Evolutionary conservation across 169 alveolate species (phyloP).

Genomic region (Eimeria tenella): DNA sequence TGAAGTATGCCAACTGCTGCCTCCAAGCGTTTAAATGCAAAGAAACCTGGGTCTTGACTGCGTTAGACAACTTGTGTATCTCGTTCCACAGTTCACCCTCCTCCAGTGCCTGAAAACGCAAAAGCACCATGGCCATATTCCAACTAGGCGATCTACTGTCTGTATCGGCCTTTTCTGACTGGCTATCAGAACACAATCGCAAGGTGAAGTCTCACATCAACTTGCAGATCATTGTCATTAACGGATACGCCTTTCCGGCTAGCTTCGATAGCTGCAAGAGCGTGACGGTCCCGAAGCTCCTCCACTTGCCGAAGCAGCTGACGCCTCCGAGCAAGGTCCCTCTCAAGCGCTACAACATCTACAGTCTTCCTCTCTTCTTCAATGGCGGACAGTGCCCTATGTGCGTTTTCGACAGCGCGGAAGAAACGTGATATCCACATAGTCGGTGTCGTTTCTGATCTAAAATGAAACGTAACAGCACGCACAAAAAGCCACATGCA

Average conservation of each 20-base stretch:
- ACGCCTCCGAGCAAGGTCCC: slow-evolving; percentile 50
- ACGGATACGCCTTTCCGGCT: not conserved
- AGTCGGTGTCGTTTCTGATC: slow-evolving; percentile 43
- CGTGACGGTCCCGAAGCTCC: slow-evolving; percentile 37
- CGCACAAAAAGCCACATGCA: not conserved
- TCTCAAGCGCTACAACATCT: slow-evolving; percentile 20
- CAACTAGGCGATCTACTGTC: too few relatives aligned
- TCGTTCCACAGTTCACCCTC: slow-evolving; percentile 54
- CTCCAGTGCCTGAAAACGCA: slow-evolving; percentile 9
- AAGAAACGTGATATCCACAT: slow-evolving; percentile 70
- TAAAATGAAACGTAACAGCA: not conserved
- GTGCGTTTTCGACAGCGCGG: slow-evolving; percentile 54
- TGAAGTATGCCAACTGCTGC: slow-evolving; percentile 60
- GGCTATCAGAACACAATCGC: not conserved
- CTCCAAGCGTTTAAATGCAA: slow-evolving; percentile 57
- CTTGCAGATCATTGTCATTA: not conserved
- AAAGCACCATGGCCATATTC: not conserved
- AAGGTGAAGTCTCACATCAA: slow-evolving; percentile 13
- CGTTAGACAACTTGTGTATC: slow-evolving; percentile 25
- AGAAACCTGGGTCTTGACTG: slow-evolving; percentile 42
- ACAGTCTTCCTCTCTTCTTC: slow-evolving; percentile 38
- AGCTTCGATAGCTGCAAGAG: not conserved
- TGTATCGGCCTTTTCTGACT: too few relatives aligned
- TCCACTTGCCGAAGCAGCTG: slow-evolving; percentile 36
- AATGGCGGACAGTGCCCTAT: slow-evolving; percentile 45